Evolutionary conservation across 2,329 filamentous ascomycete genomes (phyloP).

Genomic region (Verruconis gallopava): DNA sequence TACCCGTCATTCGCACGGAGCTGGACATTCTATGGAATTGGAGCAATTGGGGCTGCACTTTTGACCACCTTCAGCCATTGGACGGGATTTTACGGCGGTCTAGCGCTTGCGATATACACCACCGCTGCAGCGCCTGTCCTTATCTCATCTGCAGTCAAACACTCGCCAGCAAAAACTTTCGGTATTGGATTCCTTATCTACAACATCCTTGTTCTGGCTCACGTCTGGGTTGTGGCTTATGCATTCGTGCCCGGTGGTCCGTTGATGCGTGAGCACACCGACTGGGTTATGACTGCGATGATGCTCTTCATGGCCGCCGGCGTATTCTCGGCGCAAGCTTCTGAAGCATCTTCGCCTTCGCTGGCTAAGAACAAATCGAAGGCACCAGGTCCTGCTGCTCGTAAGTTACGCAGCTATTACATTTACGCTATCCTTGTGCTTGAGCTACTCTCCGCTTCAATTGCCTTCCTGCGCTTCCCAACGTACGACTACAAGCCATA

Average conservation of each 20-base stretch:
- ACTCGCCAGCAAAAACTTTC: constrained; percentile 67
- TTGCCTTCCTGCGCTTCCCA: constrained; percentile 84
- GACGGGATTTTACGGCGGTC: constrained; percentile 77
- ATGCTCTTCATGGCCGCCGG: constrained; percentile 79
- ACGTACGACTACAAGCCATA: constrained; percentile 85
- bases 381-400: constrained; percentile 32
- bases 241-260: constrained; percentile 94
- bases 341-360: constrained; percentile 37
- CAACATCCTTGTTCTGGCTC: constrained; percentile 90
- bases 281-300: constrained; percentile 83
- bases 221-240: constrained; percentile 97
- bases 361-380: constrained; percentile 30
- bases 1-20: constrained; percentile 57
- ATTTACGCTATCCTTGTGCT: constrained; percentile 59
- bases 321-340: constrained; percentile 53
- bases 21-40: constrained; percentile 68
- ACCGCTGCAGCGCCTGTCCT: constrained; percentile 68
- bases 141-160: constrained; percentile 61
- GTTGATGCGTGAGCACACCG: constrained; percentile 82
- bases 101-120: constrained; percentile 64
- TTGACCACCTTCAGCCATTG: constrained; percentile 70
- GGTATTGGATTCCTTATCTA: constrained; percentile 83
- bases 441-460: constrained; percentile 65
- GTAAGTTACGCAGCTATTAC: constrained; percentile 51
- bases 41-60: constrained; percentile 65